Evolutionary conservation across 2,329 filamentous ascomycete genomes (phyloP), one percentile per base, ranked within the genome.

Genomic region (Trichoderma cornu-damae): DNA sequence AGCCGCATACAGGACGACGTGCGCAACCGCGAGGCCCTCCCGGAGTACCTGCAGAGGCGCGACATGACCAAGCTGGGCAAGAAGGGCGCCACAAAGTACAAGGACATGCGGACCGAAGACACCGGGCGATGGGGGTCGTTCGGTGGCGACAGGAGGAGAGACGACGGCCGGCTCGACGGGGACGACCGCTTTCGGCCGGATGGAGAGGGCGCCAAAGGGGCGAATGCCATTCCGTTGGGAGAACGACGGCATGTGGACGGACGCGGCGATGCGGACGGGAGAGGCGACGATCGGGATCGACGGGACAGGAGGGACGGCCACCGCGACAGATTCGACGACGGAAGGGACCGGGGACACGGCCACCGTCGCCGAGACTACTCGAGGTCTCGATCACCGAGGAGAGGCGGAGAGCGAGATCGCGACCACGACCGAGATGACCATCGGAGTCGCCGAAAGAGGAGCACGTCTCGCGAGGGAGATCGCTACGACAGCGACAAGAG

Each of bases 11-110:
- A 82, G 49, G 93, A 97, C 69, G 90, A 96, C 61, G 84, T 93
- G 59, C 80, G 81, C 47, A 90, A 96, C 67, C 86, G 90, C 44
- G 89, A 94, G 65, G 77, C 90, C 1, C 74, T 99, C 65, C 94
- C 94, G 3, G 87, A 96, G 75, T 95, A 92, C 63, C 85, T 99
- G 77, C 91, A 96, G 75, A 85, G 95, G 66, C 80, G 94, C 57
- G 94, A 97, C 72, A 90, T 94, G 87, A 93, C 92, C 12, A 93
- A 92, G 75, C 73, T 99, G 24, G 94, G 94, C 20, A 90, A 88
- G 75, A 96, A 96, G 77, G 93, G 94, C 18, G 85, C 89, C 26
- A 92, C 90, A 6, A 89, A 88, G 71, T 97, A 97, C 73, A 88
- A 82, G 65, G 94, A 99, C 72, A 80, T 99, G 67, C 86, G 86